Evolutionary conservation across 1,139 yeast species (phyloP).

Genomic region (Protomyces inundatus): DNA sequence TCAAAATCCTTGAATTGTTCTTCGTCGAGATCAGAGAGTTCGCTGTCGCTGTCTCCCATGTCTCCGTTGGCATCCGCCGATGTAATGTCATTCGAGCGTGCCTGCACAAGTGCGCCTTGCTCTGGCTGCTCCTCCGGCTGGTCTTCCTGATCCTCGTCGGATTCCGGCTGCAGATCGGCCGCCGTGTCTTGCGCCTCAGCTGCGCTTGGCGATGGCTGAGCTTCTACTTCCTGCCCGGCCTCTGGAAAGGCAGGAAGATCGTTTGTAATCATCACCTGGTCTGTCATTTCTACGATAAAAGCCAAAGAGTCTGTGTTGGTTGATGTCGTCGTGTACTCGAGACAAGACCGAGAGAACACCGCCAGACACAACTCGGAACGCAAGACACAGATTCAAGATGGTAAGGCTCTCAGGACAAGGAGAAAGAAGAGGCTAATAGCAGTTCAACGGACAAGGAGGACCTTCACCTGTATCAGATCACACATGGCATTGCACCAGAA

Average conservation of each 20-base stretch:
- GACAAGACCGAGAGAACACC: not conserved
- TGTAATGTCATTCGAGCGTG: conserved; percentile 1
- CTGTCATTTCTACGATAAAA: not conserved
- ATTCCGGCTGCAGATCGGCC: not conserved
- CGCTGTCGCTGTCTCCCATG: conserved; percentile 33
- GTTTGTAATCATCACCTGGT: conserved; percentile 4
- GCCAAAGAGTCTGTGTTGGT: conserved; percentile 3
- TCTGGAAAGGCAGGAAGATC: not conserved
- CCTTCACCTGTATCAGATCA: not conserved
- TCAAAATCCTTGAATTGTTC: conserved; percentile 39
- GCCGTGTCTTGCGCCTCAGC: not conserved
- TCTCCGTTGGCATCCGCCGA: conserved; percentile 25
- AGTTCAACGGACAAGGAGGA: conserved; percentile 26
- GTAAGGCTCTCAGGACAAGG: not conserved
- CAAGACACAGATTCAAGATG: not conserved
- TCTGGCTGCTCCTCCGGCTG: not conserved
- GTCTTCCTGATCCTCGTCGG: not conserved
- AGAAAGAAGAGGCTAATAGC: not conserved
- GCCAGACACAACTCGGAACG: no score
- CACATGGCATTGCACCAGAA: not conserved
- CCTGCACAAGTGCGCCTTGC: not conserved
- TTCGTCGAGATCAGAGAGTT: conserved; percentile 42
- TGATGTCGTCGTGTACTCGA: not conserved
- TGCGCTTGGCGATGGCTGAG: not conserved
- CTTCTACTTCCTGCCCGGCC: not conserved